phyloP scores from a whole-genome alignment of 352 stramenopile species.

The Globisporangium yorkense region DNA sequence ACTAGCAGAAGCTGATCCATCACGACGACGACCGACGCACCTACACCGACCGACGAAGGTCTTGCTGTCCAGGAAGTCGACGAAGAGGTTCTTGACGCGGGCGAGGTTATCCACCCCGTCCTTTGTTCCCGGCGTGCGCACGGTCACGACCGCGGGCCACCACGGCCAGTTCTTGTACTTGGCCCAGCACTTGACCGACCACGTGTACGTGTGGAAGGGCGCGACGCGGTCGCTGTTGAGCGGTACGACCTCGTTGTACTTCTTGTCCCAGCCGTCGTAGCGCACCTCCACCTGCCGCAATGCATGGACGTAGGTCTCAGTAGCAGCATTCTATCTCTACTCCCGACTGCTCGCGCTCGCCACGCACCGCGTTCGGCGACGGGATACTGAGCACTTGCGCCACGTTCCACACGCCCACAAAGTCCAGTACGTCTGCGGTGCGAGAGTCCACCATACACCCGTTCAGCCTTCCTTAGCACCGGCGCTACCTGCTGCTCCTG shows the following conservation, averaged over 20 bases:
- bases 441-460: neutral
- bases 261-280: conserved; percentile 58
- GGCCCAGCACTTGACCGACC: conserved; percentile 73
- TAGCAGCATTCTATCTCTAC: neutral
- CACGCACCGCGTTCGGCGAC: conserved; percentile 7
- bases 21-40: conserved; percentile 13
- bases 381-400: conserved; percentile 11
- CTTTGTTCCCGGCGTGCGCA: conserved; percentile 44
- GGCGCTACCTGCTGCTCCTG: neutral
- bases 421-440: conserved; percentile 14
- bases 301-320: neutral
- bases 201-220: conserved; percentile 75
- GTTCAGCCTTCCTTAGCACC: neutral
- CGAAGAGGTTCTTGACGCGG: conserved; percentile 31
- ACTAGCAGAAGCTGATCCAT: conserved; percentile 1
- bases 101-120: conserved; percentile 32
- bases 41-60: conserved; percentile 32
- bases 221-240: conserved; percentile 45
- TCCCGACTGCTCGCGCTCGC: too few relatives aligned
- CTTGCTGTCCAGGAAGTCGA: conserved; percentile 57
- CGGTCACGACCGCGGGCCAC: conserved; percentile 63
- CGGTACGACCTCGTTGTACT: conserved; percentile 55
- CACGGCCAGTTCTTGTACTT: conserved; percentile 80
- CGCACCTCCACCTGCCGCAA: conserved; percentile 43
- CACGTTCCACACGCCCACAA: conserved; percentile 15